Conservation (phyloP, 2,329 filamentous ascomycete species). For the Ophiosphaerella herpotricha region DNA sequence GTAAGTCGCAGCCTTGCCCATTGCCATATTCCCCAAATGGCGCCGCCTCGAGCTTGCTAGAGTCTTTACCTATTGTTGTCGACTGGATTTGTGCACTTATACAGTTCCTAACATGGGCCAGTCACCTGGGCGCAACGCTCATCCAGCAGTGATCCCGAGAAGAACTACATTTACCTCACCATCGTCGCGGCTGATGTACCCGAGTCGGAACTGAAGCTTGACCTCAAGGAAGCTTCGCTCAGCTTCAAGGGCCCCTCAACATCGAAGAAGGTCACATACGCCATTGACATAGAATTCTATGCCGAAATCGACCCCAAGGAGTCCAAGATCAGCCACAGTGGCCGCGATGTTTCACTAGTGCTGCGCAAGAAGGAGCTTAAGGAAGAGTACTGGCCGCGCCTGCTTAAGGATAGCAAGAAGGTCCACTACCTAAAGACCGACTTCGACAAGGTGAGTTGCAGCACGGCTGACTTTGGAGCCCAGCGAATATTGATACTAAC, state of each 20-base stretch:
- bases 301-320: constrained; percentile 85
- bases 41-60: not conserved
- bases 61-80: too few species aligned
- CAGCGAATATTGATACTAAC: not conserved
- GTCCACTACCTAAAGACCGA: constrained; percentile 97
- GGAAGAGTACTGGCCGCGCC: constrained; percentile 92
- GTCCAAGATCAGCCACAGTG: constrained; percentile 86
- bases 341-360: constrained; percentile 86
- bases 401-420: constrained; percentile 89
- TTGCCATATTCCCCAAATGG: constrained; percentile 2
- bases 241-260: constrained; percentile 82
- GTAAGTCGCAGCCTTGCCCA: constrained; percentile 41
- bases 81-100: not conserved
- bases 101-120: constrained; percentile 49
- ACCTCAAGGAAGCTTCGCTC: constrained; percentile 72
- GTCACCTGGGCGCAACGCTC: constrained; percentile 99
- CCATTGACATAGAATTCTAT: constrained; percentile 84
- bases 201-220: constrained; percentile 75
- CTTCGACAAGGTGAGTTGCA: constrained; percentile 80
- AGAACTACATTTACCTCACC: constrained; percentile 95
- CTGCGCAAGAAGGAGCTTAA: constrained; percentile 96
- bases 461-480: not conserved
- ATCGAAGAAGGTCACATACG: constrained; percentile 84
- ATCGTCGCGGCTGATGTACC: constrained; percentile 87
- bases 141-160: constrained; percentile 73